Percentiles rank a stretch among this genome's conserved stretches.
phyloP scores from a whole-genome alignment of 352 stramenopile genomes.

The Globisporangium rhizosaccharum region DNA sequence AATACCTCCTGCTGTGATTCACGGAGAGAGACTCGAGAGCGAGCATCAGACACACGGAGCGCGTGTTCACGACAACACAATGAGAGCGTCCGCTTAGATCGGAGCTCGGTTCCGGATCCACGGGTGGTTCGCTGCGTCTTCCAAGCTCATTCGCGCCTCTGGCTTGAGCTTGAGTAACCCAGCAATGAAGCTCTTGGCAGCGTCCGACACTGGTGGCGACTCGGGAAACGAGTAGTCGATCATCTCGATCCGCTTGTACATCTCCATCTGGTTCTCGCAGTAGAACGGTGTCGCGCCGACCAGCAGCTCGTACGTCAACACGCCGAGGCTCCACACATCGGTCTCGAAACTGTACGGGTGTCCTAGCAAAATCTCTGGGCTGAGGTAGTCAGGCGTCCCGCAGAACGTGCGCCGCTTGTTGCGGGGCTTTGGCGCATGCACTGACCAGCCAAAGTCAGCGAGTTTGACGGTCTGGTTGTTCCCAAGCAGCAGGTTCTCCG shows the following conservation, averaged over 20 bases:
- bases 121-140: constrained; percentile 42
- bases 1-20: constrained; percentile 45
- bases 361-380: constrained; percentile 71
- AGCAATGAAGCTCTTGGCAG: constrained; percentile 60
- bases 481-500: constrained; percentile 80
- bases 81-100: constrained; percentile 16
- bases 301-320: constrained; percentile 80
- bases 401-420: constrained; percentile 70
- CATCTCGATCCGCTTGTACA: constrained; percentile 71
- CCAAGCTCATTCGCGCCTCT: constrained; percentile 53
- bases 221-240: constrained; percentile 57
- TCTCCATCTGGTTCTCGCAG: constrained; percentile 73
- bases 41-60: background rate
- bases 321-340: constrained; percentile 80
- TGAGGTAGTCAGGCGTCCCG: constrained; percentile 83
- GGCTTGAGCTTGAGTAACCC: constrained; percentile 50
- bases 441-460: constrained; percentile 85
- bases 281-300: constrained; percentile 77
- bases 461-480: constrained; percentile 77
- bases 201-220: constrained; percentile 38
- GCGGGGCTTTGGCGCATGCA: constrained; percentile 62
- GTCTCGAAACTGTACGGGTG: constrained; percentile 61
- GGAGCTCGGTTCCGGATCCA: constrained; percentile 45
- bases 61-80: too few relatives aligned
- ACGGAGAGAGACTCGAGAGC: too few relatives aligned